Conservation (phyloP, 495 filamentous ascomycete species). For the Parmelia sp. region DNA sequence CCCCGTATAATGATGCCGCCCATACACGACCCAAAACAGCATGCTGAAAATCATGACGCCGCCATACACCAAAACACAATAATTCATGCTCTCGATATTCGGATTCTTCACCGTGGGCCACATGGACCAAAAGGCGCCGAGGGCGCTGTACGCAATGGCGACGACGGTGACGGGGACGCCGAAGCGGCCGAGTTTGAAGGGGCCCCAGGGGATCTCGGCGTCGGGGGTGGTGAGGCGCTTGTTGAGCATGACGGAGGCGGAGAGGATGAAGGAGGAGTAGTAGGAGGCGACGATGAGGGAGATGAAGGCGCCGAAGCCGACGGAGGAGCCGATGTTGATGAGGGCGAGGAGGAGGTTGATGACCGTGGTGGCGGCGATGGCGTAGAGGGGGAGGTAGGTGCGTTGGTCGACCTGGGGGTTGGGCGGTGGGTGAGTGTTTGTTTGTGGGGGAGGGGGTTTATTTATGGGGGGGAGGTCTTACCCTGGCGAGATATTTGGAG, state of each 20-base stretch:
- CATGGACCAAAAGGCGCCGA: conserved; percentile 11
- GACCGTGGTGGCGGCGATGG: conserved; percentile 34
- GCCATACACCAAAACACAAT: conserved; percentile 10
- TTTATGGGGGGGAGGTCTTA: conserved; percentile 10
- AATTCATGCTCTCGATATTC: conserved; percentile 15
- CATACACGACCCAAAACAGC: conserved; percentile 15
- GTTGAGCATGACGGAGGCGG: conserved; percentile 37
- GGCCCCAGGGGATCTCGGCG: conserved; percentile 12
- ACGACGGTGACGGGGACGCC: conserved; percentile 12
- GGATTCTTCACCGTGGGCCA: conserved; percentile 9
- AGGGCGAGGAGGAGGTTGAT: conserved; percentile 41
- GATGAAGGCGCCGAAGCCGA: conserved; percentile 45
- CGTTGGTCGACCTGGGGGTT: conserved; percentile 18
- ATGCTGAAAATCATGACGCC: conserved; percentile 12
- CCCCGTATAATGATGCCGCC: conserved; percentile 15
- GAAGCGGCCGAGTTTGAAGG: conserved; percentile 7
- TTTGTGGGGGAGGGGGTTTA: neutral
- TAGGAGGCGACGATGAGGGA: conserved; percentile 39
- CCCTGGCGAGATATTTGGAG: conserved; percentile 32
- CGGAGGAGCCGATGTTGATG: conserved; percentile 44
- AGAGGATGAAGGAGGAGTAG: conserved; percentile 40
- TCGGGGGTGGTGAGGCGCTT: conserved; percentile 26
- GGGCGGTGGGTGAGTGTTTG: no score
- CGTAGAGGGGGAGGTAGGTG: conserved; percentile 33
- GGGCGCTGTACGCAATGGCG: conserved; percentile 7